Evolutionary conservation across 225 moss, liverwort and hornwort genomes (phyloP), one percentile per base, ranked within the genome.

Genomic region (Pseudisothecium myosuroides): DNA sequence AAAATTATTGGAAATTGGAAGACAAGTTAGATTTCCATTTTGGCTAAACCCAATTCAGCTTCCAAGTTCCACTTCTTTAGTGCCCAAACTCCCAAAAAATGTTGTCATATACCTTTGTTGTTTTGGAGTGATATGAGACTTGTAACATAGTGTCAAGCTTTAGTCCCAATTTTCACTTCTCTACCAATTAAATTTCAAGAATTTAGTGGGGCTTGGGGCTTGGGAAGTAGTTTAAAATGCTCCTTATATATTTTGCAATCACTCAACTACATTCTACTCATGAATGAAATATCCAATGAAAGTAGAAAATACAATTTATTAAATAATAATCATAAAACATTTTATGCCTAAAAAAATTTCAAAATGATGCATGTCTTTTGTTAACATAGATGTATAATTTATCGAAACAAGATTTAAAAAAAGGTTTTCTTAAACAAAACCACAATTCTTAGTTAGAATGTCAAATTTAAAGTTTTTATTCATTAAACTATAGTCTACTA

Each of bases 11-110:
- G 0, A 5, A 76, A 8, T 52, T 52, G 0, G 1, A 52, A 1
- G 22, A 0, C 0, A 0, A 13, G 0, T 14, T 36, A 2, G 3
- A 0, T 22, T 7, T 36, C 0, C 0, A 9, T 52, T 50, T 21
- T 36, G 23, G 8, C 20, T 32, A 34, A 1, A 20, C 1, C 21
- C 8, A 76, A 50, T 34, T 34, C 0, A 0, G 6, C 2, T 3
- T 21, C 7, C 5, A 21, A 76, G 1, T 52, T 0, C 13, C 1
- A 52, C 34, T 52, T 52, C 0, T 1, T 76, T 21, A 5, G 7
- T 4, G 14, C 9, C 20, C 0, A 24, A 24, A 24, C 1, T 77
- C 3, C 2, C 15, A 1, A 6, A 54, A 77, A 15, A 3, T 36
- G 17, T 49, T 49, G 7, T 2, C 2, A 49, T 11, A 2, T 20